A percentile compares a stretch with the other conserved stretches of the same genome.
phyloP scores from a whole-genome alignment of 208 protist genomes.

The Leishmania martiniquensis region DNA sequence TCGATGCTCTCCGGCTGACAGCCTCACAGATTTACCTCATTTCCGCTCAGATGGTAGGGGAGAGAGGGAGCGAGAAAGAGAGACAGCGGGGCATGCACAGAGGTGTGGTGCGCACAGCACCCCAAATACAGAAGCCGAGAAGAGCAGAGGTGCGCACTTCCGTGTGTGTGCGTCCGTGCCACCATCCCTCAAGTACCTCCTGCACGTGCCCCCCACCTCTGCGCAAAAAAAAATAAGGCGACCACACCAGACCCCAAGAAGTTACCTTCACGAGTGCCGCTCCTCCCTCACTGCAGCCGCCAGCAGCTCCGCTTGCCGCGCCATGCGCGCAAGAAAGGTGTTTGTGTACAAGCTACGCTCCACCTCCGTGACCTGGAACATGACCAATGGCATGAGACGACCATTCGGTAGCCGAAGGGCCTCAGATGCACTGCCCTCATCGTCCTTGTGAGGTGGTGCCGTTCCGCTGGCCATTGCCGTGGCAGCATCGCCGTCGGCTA shows the following conservation, averaged over 20 bases:
- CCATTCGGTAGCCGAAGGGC: slow-evolving; percentile 53
- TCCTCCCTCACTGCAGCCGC: slow-evolving; percentile 8
- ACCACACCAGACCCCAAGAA: background rate
- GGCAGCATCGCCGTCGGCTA: background rate
- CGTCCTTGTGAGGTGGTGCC: background rate
- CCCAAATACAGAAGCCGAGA: background rate
- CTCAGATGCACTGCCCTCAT: background rate
- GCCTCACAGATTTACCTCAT: background rate
- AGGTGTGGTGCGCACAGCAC: background rate
- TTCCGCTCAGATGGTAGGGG: background rate
- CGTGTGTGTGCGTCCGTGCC: background rate
- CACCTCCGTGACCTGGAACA: slow-evolving; percentile 64
- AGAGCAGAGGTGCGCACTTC: background rate
- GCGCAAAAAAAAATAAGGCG: background rate
- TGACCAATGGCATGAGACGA: slow-evolving; percentile 49
- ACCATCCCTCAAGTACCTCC: background rate
- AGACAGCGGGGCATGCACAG: background rate
- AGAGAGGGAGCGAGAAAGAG: background rate
- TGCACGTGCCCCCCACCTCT: background rate
- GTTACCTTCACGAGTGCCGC: background rate
- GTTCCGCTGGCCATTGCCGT: background rate
- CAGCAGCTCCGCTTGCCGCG: slow-evolving; percentile 27
- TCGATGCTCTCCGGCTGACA: background rate
- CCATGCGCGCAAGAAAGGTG: slow-evolving; percentile 36
- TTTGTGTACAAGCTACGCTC: slow-evolving; percentile 42